These are phyloP conservation scores for Elsinoe necatrix DNA, from an alignment of 2,329 filamentous ascomycete genomes.

Conservation along the genomic window DNA sequence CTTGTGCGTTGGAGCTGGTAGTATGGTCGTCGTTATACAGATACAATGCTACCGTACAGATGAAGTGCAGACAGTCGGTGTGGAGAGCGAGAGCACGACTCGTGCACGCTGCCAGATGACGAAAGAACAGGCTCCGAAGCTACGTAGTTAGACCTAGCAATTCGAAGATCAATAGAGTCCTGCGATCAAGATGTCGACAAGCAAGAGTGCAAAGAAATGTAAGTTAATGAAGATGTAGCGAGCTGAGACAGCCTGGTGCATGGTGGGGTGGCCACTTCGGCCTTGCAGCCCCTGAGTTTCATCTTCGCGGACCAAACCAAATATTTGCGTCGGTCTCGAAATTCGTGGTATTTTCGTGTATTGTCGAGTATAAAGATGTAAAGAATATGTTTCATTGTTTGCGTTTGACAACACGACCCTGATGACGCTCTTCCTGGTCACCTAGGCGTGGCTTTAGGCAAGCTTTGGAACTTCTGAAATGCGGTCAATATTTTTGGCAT, in stretches of 20 bases:
- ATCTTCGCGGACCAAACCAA: not conserved
- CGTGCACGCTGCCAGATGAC: not conserved
- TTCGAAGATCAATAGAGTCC: no score
- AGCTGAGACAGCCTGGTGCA: constrained; percentile 10
- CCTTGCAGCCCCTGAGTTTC: constrained; percentile 8
- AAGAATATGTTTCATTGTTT: not conserved
- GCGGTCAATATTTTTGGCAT: not conserved
- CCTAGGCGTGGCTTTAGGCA: not conserved
- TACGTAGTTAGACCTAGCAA: no score
- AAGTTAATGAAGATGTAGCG: not conserved
- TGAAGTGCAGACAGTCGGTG: not conserved
- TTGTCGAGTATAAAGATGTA: not conserved
- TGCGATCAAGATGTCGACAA: not conserved
- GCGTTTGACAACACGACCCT: not conserved
- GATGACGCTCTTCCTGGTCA: not conserved
- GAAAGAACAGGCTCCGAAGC: not conserved
- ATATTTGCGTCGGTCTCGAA: no score
- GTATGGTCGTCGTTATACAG: no score
- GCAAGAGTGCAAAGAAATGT: not conserved
- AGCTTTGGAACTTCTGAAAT: no score
- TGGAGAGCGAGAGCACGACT: no score
- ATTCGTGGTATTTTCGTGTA: not conserved
- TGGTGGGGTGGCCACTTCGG: not conserved
- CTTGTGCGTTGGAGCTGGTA: no score
- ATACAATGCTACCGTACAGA: not conserved